Base-by-base conservation (phyloP, 2,329 filamentous ascomycete genomes). In the Chaetoscypha palmicola region DNA sequence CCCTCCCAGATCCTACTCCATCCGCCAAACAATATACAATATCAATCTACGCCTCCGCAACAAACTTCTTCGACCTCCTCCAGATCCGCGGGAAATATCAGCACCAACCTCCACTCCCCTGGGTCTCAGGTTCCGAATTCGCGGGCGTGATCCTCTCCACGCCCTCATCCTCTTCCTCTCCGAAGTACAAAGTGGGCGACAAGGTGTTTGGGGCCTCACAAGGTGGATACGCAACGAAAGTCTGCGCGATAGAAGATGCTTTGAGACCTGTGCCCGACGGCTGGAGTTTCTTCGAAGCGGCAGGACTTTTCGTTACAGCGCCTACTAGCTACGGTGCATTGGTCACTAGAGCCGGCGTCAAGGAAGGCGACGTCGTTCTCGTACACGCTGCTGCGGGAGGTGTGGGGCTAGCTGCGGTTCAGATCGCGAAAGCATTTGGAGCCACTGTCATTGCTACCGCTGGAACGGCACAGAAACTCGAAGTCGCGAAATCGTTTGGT, bases 81-180 rank as follows among this genome's bases (percentile, higher is more conserved):
- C 91, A 97, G 62, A 88, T 96, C 60, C 83, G 88, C 60, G 91
- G 91, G 45, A 94, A 94, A 76, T 97, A 97, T 68, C 91, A 97
- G 62, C 76, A 87, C 62, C 90, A 96, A 58, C 89, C 89, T 0
- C 79, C 48, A 12, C 81, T 96, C 38, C 90, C 90, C 23, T 95
- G 90, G 89, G 69, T 91, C 38, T 79, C 87, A 0, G 91, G 91
- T 48, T 77, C 78, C 59, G 91, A 97, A 63, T 97, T 96, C 68
- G 79, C 86, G 19, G 91, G 91, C 52, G 73, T 80, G 4, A 71
- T 97, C 53, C 64, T 90, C 38, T 73, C 82, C 37, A 73, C 77
- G 0, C 89, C 88, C 0, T 69, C 71, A 1, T 58, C 63, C 2
- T 57, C 66, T 2, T 60, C 65, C 20, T 58, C 63, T 44, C 71